These are phyloP conservation scores for Penicillium digitatum DNA, from an alignment of 2,329 filamentous ascomycete genomes.

Conservation along the genomic window DNA sequence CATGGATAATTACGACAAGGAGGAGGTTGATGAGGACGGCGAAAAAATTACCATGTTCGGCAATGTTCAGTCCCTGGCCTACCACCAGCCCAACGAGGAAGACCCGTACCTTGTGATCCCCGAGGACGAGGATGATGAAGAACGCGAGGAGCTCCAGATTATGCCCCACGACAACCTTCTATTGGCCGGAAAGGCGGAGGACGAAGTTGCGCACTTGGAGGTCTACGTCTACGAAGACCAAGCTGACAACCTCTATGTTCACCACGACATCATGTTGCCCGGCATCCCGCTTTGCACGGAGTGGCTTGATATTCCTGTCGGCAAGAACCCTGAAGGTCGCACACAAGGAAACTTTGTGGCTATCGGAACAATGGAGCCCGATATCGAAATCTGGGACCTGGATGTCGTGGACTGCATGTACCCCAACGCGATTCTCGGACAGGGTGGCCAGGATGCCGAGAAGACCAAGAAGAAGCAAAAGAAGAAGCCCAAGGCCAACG, in stretches of 20 bases:
- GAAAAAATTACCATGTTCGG: slow-evolving; percentile 89
- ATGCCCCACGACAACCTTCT: slow-evolving; percentile 89
- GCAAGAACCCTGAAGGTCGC: slow-evolving; percentile 62
- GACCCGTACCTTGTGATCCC: slow-evolving; percentile 95
- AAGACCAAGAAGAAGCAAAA: slow-evolving; percentile 70
- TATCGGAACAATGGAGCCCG: slow-evolving; percentile 93
- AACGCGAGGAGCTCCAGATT: slow-evolving; percentile 90
- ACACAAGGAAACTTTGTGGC: slow-evolving; percentile 85
- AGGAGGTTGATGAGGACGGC: slow-evolving; percentile 61
- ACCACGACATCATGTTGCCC: slow-evolving; percentile 98
- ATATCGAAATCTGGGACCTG: slow-evolving; percentile 97
- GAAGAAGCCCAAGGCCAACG: slow-evolving; percentile 85
- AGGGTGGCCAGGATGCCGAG: slow-evolving; percentile 51
- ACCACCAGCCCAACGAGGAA: slow-evolving; percentile 89
- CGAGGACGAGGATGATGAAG: slow-evolving; percentile 76
- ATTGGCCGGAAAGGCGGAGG: slow-evolving; percentile 88
- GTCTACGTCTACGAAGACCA: slow-evolving; percentile 96
- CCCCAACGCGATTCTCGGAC: slow-evolving; percentile 89
- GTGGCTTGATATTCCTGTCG: slow-evolving; percentile 90
- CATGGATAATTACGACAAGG: slow-evolving; percentile 91
- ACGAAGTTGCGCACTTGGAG: slow-evolving; percentile 93
- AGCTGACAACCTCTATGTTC: slow-evolving; percentile 94
- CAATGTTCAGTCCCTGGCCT: slow-evolving; percentile 87
- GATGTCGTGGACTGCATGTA: slow-evolving; percentile 98
- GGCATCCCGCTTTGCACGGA: slow-evolving; percentile 93